Base-by-base conservation (phyloP, 352 stramenopile species). In the Thalassiosira ordinaria region DNA sequence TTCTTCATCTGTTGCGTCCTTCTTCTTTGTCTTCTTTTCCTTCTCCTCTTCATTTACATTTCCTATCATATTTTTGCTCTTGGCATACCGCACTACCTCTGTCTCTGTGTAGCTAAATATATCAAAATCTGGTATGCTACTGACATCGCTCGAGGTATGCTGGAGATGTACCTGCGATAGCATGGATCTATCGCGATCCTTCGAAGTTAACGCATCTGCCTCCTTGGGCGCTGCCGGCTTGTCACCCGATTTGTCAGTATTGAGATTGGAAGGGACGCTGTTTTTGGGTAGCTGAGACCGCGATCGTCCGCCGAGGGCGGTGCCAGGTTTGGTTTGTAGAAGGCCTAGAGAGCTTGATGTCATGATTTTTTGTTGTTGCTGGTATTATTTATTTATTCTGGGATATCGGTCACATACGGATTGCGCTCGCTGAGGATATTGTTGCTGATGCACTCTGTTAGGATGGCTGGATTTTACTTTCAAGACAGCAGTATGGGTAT, bases 241-340 rank as follows among this genome's bases (percentile, higher is more conserved):
- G n/a, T n/a, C n/a, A n/a, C n/a, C n/a, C 11, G 5, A 11, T 41
- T 41, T 41, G 11, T 41, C 33, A 5, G 33, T 41, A 41, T 5
- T 41, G 5, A 41, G 5, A 11, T 41, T 41, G 33, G 33, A 41
- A 11, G 33, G 33, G 33, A 41, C 33, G 33, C 33, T 41, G 11
- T 41, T 41, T 41, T 41, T 41, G 5, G 16, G 27, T 24, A 29
- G 0, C 27, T 13, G 31, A 46, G 27, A n/a, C 24, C 16, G 35
- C 14, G 14, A 5, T 47, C 55, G 55, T 49, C 55, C 55, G 46
- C 55, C 55, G 9, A 63, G 20, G 6, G 55, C 55, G 2, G 55
- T 49, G n/a, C 55, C 55, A 29, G 55, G 55, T n/a, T 63, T 47
- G 27, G 55, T 63, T n/a, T 41, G 33, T 11, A 41, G 11, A 11